Percentiles rank a stretch among this genome's conserved stretches.
Evolutionary conservation across 805 yeast genomes (phyloP).

Genomic region (Yamadazyma olivae): DNA sequence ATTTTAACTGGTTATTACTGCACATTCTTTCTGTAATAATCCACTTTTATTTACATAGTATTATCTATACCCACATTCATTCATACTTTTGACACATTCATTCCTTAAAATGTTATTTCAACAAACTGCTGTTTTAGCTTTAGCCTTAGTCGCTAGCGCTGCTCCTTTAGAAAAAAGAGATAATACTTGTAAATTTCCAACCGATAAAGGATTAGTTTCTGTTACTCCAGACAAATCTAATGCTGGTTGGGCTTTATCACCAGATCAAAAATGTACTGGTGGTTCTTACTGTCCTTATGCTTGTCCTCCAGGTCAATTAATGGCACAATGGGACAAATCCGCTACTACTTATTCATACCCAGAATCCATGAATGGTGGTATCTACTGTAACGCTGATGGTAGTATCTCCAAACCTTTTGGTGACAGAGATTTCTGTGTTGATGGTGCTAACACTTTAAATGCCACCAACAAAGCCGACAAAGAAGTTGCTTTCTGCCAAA

Average conservation of each 20-base stretch:
- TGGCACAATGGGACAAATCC: conserved; percentile 84
- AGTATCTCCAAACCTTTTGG: conserved; percentile 58
- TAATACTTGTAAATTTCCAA: conserved; percentile 66
- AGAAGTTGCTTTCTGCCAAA: conserved; percentile 84
- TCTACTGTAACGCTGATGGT: conserved; percentile 73
- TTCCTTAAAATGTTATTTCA: conserved; percentile 10
- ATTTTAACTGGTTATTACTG: too few relatives aligned
- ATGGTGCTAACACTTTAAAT: conserved; percentile 73
- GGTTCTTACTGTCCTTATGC: conserved; percentile 92
- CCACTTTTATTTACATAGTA: too few relatives aligned
- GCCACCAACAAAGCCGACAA: conserved; percentile 55
- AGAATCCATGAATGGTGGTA: conserved; percentile 77
- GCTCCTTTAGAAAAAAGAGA: conserved; percentile 25
- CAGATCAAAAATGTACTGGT: conserved; percentile 66
- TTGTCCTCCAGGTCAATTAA: conserved; percentile 81
- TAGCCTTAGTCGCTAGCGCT: conserved; percentile 17
- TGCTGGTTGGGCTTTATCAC: conserved; percentile 87
- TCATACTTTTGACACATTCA: too few relatives aligned
- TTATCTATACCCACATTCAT: too few relatives aligned
- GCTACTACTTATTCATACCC: conserved; percentile 77
- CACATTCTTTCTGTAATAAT: too few relatives aligned
- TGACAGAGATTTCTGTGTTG: conserved; percentile 61
- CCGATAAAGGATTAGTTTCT: conserved; percentile 62
- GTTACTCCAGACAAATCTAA: conserved; percentile 57
- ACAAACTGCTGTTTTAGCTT: conserved; percentile 12